Evolutionary conservation across 2,329 filamentous ascomycete genomes (phyloP), one percentile per base, ranked within the genome.

Genomic region (Aspergillus vadensis): DNA sequence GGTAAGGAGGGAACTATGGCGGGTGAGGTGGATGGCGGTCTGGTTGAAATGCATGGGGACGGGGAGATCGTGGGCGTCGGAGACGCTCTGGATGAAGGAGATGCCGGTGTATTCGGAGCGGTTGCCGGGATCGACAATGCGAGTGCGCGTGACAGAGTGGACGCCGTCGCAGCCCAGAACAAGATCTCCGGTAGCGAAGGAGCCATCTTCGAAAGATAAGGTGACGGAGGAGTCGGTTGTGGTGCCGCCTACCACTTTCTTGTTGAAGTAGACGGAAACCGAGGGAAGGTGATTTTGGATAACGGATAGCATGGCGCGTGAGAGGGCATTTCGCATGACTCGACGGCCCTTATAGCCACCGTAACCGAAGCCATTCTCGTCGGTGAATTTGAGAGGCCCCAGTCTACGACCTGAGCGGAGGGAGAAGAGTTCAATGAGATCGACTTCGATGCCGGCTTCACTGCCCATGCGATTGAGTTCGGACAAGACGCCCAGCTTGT

Each of bases 131-230:
- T 76, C 74, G 32, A 79, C 69, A 39, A 75, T 71, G 25, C 70
- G 71, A 19, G 68, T 71, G 30, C 76, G 70, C 25, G 74, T 71
- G 17, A 67, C 65, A 3, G 77, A 79, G 65, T 78, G 76, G 5
- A 79, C 75, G 9, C 77, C 77, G 56, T 78, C 76, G 53, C 74
- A 77, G 9, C 76, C 77, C 25, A 79, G 60, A 2, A 77, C 64
- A n/a, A 79, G 55, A 51, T 78, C 72, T 0, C 74, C 76, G 4
- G 65, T 69, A 0, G 72, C 71, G 1, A 57, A 64, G 5, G 72
- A 65, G 9, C 72, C 72, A 50, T 76, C 74, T 17, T 70, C 68
- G 49, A 77, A 77, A 2, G 49, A 58, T 2, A 74, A 67, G 1
- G 64, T 68, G 17, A 73, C 69, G 6, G 30, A 25, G 5, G 69